Percentiles rank a stretch among this genome's conserved stretches.
phyloP scores from a whole-genome alignment of 768 basidiomycete genomes.

The Russula emetica region DNA sequence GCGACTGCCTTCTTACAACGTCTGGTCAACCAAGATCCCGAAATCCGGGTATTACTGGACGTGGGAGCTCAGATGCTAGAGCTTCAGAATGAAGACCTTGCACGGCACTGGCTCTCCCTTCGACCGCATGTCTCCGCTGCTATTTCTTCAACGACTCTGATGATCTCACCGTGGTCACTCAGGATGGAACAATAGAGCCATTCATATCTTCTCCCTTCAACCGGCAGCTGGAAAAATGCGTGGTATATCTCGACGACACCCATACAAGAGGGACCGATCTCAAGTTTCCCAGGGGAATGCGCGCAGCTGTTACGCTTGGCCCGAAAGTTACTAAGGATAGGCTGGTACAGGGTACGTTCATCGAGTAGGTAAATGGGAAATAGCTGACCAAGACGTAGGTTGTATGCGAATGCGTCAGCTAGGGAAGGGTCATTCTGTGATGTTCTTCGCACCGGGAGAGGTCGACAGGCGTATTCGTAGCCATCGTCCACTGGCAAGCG shows the following conservation, averaged over 20 bases:
- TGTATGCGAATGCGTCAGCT: conserved; percentile 27
- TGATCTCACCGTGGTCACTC: conserved; percentile 37
- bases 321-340: conserved; percentile 51
- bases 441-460: conserved; percentile 20
- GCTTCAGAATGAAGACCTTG: conserved; percentile 42
- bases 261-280: conserved; percentile 53
- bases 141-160: conserved; percentile 40
- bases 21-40: conserved; percentile 36
- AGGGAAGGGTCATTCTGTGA: conserved; percentile 22
- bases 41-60: conserved; percentile 47
- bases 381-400: not conserved
- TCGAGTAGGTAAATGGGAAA: not conserved
- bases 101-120: conserved; percentile 39
- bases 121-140: conserved; percentile 37
- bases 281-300: conserved; percentile 42
- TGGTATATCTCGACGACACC: conserved; percentile 52
- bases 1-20: conserved; percentile 33
- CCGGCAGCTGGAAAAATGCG: conserved; percentile 37
- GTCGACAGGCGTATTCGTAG: conserved; percentile 20
- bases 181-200: conserved; percentile 37
- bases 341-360: conserved; percentile 43
- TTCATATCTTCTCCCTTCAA: conserved; percentile 39
- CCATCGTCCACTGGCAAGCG: not conserved
- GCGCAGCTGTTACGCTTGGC: conserved; percentile 48
- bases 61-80: conserved; percentile 58